Evolutionary conservation across 345 rosid genomes (phyloP).

Genomic region (Citrus cavaleriei): DNA sequence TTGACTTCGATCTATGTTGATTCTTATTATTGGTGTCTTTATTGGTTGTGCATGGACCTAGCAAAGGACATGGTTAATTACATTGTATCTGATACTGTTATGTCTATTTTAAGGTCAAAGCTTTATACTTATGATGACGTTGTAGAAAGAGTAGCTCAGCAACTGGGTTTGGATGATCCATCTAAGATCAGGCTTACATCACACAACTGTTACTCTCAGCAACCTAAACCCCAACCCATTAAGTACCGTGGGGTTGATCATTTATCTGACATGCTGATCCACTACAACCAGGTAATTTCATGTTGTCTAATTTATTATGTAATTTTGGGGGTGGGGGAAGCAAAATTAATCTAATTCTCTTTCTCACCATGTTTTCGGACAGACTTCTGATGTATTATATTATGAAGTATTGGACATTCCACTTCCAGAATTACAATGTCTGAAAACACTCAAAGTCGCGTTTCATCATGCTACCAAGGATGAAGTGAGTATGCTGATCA

Average conservation of each 20-base stretch:
- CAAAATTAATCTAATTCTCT: constrained; percentile 13
- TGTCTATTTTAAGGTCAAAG: constrained; percentile 64
- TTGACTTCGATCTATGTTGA: neutral
- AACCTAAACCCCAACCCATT: constrained; percentile 76
- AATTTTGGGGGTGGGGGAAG: neutral
- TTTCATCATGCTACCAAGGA: constrained; percentile 79
- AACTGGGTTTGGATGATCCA: constrained; percentile 66
- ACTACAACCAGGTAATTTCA: constrained; percentile 76
- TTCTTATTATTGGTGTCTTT: neutral
- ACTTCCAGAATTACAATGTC: constrained; percentile 87
- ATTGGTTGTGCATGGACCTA: neutral
- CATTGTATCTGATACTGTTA: neutral
- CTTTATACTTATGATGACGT: constrained; percentile 89
- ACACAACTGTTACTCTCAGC: constrained; percentile 73
- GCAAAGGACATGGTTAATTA: neutral
- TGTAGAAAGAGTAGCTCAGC: constrained; percentile 65
- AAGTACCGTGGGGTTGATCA: constrained; percentile 68
- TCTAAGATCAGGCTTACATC: constrained; percentile 71
- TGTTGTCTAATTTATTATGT: neutral
- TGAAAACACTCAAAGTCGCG: constrained; percentile 85
- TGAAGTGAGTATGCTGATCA: constrained; percentile 50
- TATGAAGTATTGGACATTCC: constrained; percentile 96
- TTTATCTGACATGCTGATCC: constrained; percentile 84
- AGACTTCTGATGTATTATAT: constrained; percentile 89
- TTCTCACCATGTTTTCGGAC: constrained; percentile 20